Percentiles rank a stretch among this genome's conserved stretches.
phyloP scores from a whole-genome alignment of 2,329 filamentous ascomycete genomes.

The Leptographium procerum region DNA sequence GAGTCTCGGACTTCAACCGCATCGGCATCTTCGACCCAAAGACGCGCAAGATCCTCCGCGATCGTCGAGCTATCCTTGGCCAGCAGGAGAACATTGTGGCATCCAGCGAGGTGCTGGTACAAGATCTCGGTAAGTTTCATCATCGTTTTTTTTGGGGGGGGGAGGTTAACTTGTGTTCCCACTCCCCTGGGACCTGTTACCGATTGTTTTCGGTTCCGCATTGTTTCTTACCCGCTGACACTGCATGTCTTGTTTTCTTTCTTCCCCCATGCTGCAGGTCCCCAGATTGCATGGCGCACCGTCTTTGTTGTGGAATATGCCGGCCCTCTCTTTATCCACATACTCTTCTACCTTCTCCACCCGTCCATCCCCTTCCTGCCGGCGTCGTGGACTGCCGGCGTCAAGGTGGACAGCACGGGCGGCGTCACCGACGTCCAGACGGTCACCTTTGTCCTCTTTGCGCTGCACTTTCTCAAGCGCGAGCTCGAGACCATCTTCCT shows the following conservation, averaged over 20 bases:
- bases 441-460: conserved; percentile 61
- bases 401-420: conserved; percentile 25
- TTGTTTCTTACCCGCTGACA: background rate
- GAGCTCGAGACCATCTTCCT: conserved; percentile 90
- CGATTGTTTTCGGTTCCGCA: background rate
- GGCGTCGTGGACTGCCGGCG: conserved; percentile 3
- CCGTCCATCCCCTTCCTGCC: conserved; percentile 49
- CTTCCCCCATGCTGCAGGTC: conserved; percentile 47
- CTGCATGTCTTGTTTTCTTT: background rate
- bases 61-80: conserved; percentile 42
- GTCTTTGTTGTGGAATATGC: conserved; percentile 95
- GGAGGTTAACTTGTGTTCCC: background rate
- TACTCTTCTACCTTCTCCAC: conserved; percentile 59
- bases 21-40: conserved; percentile 50
- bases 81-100: conserved; percentile 36
- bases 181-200: background rate
- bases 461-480: conserved; percentile 84
- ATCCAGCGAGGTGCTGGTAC: conserved; percentile 61
- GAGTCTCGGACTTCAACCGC: conserved; percentile 46
- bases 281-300: conserved; percentile 82
- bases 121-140: conserved; percentile 67
- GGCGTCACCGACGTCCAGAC: conserved; percentile 51
- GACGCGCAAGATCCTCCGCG: conserved; percentile 51
- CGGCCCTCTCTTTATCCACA: conserved; percentile 82
- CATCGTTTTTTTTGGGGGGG: too few relatives aligned